Evolutionary conservation across 1,284 basidiomycete species (phyloP).

Genomic region (Hemileia vastatrix): DNA sequence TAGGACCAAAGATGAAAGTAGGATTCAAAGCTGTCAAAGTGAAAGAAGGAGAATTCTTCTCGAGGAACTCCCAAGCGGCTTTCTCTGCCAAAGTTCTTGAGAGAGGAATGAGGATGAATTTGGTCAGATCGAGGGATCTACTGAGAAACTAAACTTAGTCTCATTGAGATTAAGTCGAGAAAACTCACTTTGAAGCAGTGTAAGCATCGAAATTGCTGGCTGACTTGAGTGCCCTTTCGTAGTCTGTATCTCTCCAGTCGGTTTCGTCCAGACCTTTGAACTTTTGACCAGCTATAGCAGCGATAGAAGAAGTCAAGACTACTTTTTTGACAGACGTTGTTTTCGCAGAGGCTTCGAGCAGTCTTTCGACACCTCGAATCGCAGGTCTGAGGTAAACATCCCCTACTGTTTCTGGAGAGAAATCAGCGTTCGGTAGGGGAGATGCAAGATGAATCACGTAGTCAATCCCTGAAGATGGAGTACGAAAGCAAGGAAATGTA

Average conservation of each 20-base stretch:
- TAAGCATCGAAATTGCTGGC: not conserved
- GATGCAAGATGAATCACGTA: not conserved
- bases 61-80: too few relatives aligned
- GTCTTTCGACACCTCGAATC: not conserved
- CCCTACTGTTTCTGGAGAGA: not conserved
- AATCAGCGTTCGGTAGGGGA: not conserved
- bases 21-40: too few relatives aligned
- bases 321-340: not conserved
- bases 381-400: not conserved
- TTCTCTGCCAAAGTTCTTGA: too few relatives aligned
- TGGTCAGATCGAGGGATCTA: too few relatives aligned
- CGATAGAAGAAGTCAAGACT: not conserved
- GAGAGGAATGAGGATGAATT: too few relatives aligned
- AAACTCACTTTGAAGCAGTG: not conserved
- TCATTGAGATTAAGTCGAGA: too few relatives aligned
- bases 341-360: not conserved
- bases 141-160: too few relatives aligned
- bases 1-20: too few relatives aligned
- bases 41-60: too few relatives aligned
- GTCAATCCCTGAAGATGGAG: not conserved
- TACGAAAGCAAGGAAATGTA: not conserved
- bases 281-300: not conserved
- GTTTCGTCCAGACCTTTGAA: not conserved
- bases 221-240: not conserved
- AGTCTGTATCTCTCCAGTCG: not conserved